phyloP scores from a whole-genome alignment of 2,329 filamentous ascomycete genomes.

The Aureobasidium lini region DNA sequence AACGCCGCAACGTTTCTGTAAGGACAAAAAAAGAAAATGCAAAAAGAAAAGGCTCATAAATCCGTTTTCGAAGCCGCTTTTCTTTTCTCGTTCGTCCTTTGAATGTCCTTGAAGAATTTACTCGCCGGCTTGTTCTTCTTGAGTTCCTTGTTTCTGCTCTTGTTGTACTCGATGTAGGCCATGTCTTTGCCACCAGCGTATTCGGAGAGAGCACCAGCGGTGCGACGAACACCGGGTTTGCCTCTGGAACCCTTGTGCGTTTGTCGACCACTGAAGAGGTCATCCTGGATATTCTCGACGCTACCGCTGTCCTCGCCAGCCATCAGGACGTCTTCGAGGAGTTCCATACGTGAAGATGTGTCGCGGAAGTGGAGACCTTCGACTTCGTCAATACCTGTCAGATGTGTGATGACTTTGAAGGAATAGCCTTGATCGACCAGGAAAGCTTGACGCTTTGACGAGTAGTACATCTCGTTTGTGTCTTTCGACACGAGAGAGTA shows the following conservation, averaged over 20 bases:
- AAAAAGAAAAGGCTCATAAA: background rate
- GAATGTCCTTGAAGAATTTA: slow-evolving; percentile 38
- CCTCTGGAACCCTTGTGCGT: slow-evolving; percentile 32
- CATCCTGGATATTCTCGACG: slow-evolving; percentile 62
- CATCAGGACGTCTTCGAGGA: slow-evolving; percentile 81
- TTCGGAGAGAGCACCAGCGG: slow-evolving; percentile 76
- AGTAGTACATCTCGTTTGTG: slow-evolving; percentile 96
- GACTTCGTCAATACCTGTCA: slow-evolving; percentile 82
- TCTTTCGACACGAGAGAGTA: slow-evolving; percentile 97
- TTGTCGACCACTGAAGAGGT: slow-evolving; percentile 55
- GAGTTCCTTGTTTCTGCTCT: slow-evolving; percentile 40
- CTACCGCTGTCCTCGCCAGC: slow-evolving; percentile 71
- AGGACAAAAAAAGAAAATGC: no score
- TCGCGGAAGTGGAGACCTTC: slow-evolving; percentile 73
- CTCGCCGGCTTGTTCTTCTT: slow-evolving; percentile 33
- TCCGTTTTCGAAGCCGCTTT: slow-evolving; percentile 24
- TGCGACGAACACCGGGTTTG: slow-evolving; percentile 60
- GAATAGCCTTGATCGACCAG: slow-evolving; percentile 96
- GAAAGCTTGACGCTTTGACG: slow-evolving; percentile 92
- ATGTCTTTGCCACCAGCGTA: slow-evolving; percentile 90
- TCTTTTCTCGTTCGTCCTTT: slow-evolving; percentile 27
- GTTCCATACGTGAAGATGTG: slow-evolving; percentile 70
- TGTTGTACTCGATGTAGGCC: slow-evolving; percentile 60
- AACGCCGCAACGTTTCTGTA: no score
- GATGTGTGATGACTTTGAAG: slow-evolving; percentile 96